phyloP scores from a whole-genome alignment of 2,329 filamentous ascomycete genomes.

The Phaeosphaeriaceae sp. region DNA sequence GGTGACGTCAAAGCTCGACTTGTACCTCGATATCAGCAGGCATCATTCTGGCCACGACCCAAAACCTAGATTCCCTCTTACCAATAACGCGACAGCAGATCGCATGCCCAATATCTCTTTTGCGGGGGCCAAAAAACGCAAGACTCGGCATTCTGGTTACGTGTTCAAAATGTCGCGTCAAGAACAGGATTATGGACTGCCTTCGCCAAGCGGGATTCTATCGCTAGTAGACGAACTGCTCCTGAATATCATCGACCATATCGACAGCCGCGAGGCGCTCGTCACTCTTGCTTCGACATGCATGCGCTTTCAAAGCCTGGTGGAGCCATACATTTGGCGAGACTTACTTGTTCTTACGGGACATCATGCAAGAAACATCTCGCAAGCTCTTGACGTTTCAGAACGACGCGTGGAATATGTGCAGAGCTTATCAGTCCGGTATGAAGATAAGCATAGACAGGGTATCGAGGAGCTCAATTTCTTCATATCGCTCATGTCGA shows the following conservation, averaged over 20 bases:
- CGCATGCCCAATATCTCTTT: slow-evolving; percentile 30
- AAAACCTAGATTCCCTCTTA: background rate
- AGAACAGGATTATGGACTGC: slow-evolving; percentile 20
- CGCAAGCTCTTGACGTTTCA: slow-evolving; percentile 28
- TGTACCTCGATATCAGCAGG: background rate
- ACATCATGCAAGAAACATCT: slow-evolving; percentile 30
- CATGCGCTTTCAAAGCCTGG: slow-evolving; percentile 35
- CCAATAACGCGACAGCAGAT: background rate
- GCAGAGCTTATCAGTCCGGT: slow-evolving; percentile 40
- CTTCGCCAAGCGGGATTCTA: slow-evolving; percentile 25
- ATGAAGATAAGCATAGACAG: slow-evolving; percentile 25
- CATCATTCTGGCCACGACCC: background rate
- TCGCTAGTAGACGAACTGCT: slow-evolving; percentile 45
- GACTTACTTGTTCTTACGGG: slow-evolving; percentile 36
- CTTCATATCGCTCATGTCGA: slow-evolving; percentile 33
- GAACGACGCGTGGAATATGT: slow-evolving; percentile 32
- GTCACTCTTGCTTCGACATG: slow-evolving; percentile 42
- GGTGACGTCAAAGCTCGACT: slow-evolving; percentile 1
- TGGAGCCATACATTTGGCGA: slow-evolving; percentile 45
- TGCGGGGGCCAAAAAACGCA: slow-evolving; percentile 36
- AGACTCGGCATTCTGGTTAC: slow-evolving; percentile 33
- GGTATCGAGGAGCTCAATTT: slow-evolving; percentile 42
- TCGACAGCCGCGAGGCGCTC: slow-evolving; percentile 28
- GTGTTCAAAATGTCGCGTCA: slow-evolving; percentile 28
- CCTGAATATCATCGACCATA: slow-evolving; percentile 42